Conservation (phyloP, 1,284 basidiomycete species). For the Rhodotorula sp. region DNA sequence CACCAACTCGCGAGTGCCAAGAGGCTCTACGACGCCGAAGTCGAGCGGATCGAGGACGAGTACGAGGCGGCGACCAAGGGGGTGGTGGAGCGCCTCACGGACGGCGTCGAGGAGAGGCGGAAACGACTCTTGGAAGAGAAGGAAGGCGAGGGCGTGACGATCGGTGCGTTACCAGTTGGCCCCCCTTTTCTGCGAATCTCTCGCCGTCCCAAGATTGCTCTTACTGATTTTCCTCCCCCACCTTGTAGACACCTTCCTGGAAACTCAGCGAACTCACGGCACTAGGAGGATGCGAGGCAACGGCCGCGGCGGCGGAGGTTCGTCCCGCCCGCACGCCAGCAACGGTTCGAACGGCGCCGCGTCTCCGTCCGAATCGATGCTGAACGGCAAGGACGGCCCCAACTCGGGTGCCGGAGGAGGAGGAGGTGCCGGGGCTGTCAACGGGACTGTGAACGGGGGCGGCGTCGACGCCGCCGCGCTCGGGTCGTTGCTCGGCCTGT, state of each 20-base stretch:
- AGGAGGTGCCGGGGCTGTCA: background rate
- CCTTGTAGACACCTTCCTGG: slow-evolving; percentile 36
- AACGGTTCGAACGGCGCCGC: slow-evolving; percentile 18
- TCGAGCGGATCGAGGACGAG: slow-evolving; percentile 54
- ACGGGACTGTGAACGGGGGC: background rate
- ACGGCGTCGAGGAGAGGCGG: slow-evolving; percentile 55
- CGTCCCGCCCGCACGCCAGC: background rate
- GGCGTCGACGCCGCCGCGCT: slow-evolving; percentile 28
- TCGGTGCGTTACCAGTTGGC: slow-evolving; percentile 48
- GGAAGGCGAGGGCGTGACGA: slow-evolving; percentile 54
- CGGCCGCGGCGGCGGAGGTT: slow-evolving; percentile 12
- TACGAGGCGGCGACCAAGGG: slow-evolving; percentile 53
- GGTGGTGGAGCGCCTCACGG: slow-evolving; percentile 52
- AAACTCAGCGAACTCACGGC: slow-evolving; percentile 37
- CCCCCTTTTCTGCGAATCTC: background rate
- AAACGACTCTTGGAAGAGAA: slow-evolving; percentile 56
- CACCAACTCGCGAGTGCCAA: slow-evolving; percentile 49
- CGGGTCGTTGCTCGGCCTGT: slow-evolving; percentile 29
- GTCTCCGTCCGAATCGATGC: slow-evolving; percentile 22
- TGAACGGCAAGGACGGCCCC: slow-evolving; percentile 8
- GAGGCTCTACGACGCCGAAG: slow-evolving; percentile 53
- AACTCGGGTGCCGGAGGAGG: background rate
- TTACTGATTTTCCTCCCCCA: rapidly evolving
- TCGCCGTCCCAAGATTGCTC: background rate
- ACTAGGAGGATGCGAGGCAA: slow-evolving; percentile 37